phyloP scores from a whole-genome alignment of 1,139 yeast genomes.

The Eremothecium gossypii region DNA sequence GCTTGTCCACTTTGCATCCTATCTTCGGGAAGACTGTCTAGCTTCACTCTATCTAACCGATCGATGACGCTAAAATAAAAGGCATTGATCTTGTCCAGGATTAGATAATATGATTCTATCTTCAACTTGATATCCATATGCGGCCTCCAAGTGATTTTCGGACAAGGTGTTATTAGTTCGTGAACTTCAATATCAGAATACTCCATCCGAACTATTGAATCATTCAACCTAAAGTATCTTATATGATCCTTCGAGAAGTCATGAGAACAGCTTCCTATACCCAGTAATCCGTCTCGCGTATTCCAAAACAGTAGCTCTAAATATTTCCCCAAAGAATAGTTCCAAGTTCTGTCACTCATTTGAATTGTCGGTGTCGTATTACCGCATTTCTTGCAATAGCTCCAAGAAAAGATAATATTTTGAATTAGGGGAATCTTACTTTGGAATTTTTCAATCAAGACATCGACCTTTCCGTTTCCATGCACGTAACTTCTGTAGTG shows the following conservation, averaged over 20 bases:
- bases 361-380: slow-evolving; percentile 69
- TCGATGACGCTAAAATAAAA: slow-evolving; percentile 71
- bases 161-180: slow-evolving; percentile 71
- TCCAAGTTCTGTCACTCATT: slow-evolving; percentile 87
- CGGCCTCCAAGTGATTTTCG: slow-evolving; percentile 64
- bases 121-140: slow-evolving; percentile 63
- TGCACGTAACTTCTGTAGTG: slow-evolving; percentile 88
- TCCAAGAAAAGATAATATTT: slow-evolving; percentile 81
- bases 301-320: slow-evolving; percentile 84
- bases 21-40: slow-evolving; percentile 66
- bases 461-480: slow-evolving; percentile 74
- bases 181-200: slow-evolving; percentile 65
- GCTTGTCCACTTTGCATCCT: slow-evolving; percentile 60
- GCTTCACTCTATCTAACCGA: slow-evolving; percentile 67
- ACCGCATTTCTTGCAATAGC: slow-evolving; percentile 75
- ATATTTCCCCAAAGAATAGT: slow-evolving; percentile 86
- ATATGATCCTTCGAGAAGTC: slow-evolving; percentile 74
- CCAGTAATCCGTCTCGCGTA: slow-evolving; percentile 32
- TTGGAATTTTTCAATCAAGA: slow-evolving; percentile 55
- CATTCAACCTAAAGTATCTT: slow-evolving; percentile 76
- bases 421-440: slow-evolving; percentile 52
- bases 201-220: slow-evolving; percentile 70
- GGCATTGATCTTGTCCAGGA: slow-evolving; percentile 42
- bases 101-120: slow-evolving; percentile 48
- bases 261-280: slow-evolving; percentile 60